Base-by-base conservation (phyloP, 805 yeast genomes). In the Hanseniaspora valbyensis region DNA sequence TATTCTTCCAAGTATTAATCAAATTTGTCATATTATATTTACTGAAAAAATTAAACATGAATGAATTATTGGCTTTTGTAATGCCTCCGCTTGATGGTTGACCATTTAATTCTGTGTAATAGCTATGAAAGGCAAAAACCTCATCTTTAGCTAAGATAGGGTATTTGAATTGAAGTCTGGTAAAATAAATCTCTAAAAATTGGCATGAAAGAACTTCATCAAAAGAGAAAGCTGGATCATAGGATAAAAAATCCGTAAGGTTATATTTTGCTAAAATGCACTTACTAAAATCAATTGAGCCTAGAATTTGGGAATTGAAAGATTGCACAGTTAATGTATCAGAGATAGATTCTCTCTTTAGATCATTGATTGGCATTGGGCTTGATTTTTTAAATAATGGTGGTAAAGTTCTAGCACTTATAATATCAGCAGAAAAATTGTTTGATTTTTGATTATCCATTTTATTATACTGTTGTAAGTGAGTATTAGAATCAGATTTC, bases 131-230 rank as follows among this genome's bases (percentile, higher is more conserved):
- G 26, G 66, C 65, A 37, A 71, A 65, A 21, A 77, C 70, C 49
- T 75, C 80, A 29, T 66, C 65, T 58, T 77, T 80, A 56, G 73
- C 74, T 28, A 77, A 59, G 28, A 77, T 54, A 0, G 82, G 82
- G 55, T 76, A 76, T 55, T 76, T 76, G 60, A 73, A 74, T 56
- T 77, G 81, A 34, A 77, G 59, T 44, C 77, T 63, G 12, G 77
- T 68, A 59, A 77, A 77, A 58, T 74, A 76, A n/a, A 75, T 72
- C 52, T 75, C 79, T 40, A 77, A 57, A 32, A 77, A 69, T 28
- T 74, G 73, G 53, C 75, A 68, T 2, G 80, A 69, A 25, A 74
- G 58, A 42, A 68, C 66, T 50, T 70, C 72, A 56, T 76, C 79
- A 50, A 77, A 68, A 50, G 75, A 75, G 49, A 70, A 69, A 4